A percentile compares a stretch with the other conserved stretches of the same genome.
Conservation (phyloP, 805 yeast species). For the Deakozyma indianensis region DNA sequence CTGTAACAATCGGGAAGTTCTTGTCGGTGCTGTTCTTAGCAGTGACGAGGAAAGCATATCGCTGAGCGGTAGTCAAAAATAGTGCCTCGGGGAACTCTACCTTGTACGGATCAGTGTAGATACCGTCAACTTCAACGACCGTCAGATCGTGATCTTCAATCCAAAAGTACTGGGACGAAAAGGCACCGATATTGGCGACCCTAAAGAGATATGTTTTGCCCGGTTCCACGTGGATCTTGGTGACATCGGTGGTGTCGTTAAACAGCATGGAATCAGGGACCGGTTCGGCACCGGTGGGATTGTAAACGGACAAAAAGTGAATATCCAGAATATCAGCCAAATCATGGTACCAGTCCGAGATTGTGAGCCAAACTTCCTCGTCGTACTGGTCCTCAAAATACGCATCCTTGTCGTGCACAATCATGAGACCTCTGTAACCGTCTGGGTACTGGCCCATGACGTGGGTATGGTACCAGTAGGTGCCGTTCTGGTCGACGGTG, state of each 20-base stretch:
- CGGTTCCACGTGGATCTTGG: constrained; percentile 48
- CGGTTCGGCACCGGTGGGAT: constrained; percentile 98
- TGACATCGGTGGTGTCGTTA: constrained; percentile 58
- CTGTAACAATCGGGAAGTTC: constrained; percentile 74
- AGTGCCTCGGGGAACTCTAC: constrained; percentile 36
- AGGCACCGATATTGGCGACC: constrained; percentile 77
- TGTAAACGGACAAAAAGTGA: constrained; percentile 51
- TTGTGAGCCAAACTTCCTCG: constrained; percentile 54
- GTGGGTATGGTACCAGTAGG: constrained; percentile 97
- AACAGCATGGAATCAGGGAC: constrained; percentile 70
- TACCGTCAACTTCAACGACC: constrained; percentile 86
- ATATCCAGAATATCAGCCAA: constrained; percentile 34
- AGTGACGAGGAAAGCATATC: constrained; percentile 65
- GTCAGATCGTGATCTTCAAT: constrained; percentile 80
- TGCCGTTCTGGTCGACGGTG: constrained; percentile 76
- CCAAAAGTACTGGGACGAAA: constrained; percentile 78
- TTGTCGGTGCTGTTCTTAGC: constrained; percentile 48
- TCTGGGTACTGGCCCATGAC: constrained; percentile 83
- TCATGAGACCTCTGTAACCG: constrained; percentile 47
- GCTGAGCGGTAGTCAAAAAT: constrained; percentile 82
- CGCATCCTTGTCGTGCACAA: constrained; percentile 55
- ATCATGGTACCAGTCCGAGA: constrained; percentile 85
- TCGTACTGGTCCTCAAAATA: constrained; percentile 54
- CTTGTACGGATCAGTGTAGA: constrained; percentile 51
- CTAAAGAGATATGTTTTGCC: constrained; percentile 73